Conservation (phyloP, 345 rosid genomes). For the Eucalyptus globulus region DNA sequence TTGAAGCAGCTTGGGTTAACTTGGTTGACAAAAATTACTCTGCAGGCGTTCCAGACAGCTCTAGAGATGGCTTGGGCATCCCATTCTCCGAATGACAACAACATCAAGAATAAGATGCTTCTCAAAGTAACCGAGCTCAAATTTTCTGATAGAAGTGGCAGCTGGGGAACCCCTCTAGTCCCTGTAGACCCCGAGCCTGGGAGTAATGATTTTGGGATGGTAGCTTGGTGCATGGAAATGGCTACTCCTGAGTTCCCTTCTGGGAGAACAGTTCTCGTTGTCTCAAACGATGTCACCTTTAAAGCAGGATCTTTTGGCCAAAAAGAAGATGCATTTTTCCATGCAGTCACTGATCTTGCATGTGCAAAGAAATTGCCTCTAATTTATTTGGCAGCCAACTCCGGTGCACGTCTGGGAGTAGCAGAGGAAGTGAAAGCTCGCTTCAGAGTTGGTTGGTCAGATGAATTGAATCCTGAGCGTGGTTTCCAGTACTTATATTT, state of each 20-base stretch:
- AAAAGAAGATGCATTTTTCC: conserved; percentile 95
- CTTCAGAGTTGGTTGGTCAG: conserved; percentile 94
- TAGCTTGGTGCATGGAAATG: conserved; percentile 95
- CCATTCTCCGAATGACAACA: conserved; percentile 34
- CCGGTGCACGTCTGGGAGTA: conserved; percentile 96
- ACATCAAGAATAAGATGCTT: conserved; percentile 35
- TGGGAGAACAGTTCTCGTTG: conserved; percentile 75
- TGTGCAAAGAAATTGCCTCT: conserved; percentile 82
- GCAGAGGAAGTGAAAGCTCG: conserved; percentile 93
- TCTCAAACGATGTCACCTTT: conserved; percentile 92
- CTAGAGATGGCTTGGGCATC: conserved; percentile 71
- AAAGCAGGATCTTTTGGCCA: conserved; percentile 99
- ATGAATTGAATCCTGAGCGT: conserved; percentile 74
- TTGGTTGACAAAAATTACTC: not conserved
- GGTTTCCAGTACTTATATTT: conserved; percentile 90
- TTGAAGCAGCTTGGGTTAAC: not conserved
- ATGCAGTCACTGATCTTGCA: conserved; percentile 88
- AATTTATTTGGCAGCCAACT: conserved; percentile 95
- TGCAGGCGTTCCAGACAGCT: conserved; percentile 90
- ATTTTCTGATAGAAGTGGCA: conserved; percentile 54
- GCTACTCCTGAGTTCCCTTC: conserved; percentile 88
- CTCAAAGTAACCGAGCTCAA: conserved; percentile 67
- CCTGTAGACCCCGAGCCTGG: conserved; percentile 55
- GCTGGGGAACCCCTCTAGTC: conserved; percentile 66
- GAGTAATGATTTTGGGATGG: conserved; percentile 91